A percentile compares a stretch with the other conserved stretches of the same genome.
Conservation (phyloP, 1,284 basidiomycete species). For the Sporisorium exsertum region DNA sequence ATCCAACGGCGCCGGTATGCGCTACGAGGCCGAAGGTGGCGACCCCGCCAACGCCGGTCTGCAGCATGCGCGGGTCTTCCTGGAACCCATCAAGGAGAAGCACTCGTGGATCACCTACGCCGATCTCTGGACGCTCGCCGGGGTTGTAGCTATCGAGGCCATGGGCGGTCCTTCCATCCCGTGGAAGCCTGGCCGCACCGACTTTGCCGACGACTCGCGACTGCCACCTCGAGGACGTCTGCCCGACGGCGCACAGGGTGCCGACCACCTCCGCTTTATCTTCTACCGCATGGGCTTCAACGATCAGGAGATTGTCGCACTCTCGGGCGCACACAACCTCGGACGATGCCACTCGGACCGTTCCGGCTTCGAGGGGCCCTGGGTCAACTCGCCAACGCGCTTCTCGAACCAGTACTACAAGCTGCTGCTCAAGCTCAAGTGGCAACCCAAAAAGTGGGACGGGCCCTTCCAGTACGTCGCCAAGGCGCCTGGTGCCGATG, state of each 20-base stretch:
- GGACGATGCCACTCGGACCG: slow-evolving; percentile 69
- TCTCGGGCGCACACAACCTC: slow-evolving; percentile 74
- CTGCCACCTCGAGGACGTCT: slow-evolving; percentile 70
- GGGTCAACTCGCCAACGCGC: slow-evolving; percentile 65
- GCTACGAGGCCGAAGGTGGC: slow-evolving; percentile 71
- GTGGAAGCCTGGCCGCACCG: slow-evolving; percentile 72
- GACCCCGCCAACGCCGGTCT: slow-evolving; percentile 70
- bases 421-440: slow-evolving; percentile 72
- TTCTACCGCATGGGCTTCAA: slow-evolving; percentile 74
- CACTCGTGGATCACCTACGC: slow-evolving; percentile 73
- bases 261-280: slow-evolving; percentile 72
- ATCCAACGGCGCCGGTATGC: slow-evolving; percentile 71
- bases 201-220: slow-evolving; percentile 70
- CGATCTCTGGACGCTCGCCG: slow-evolving; percentile 71
- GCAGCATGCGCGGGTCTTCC: slow-evolving; percentile 72
- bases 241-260: slow-evolving; percentile 72
- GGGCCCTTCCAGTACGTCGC: slow-evolving; percentile 70
- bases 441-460: slow-evolving; percentile 72
- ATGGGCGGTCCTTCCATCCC: slow-evolving; percentile 72
- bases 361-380: slow-evolving; percentile 67
- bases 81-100: slow-evolving; percentile 72
- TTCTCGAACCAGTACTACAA: slow-evolving; percentile 68
- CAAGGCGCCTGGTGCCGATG: slow-evolving; percentile 64
- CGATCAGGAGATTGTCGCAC: slow-evolving; percentile 74
- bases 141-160: slow-evolving; percentile 72